Evolutionary conservation across 352 stramenopile species (phyloP).

Genomic region (Globisporangium nodosum): DNA sequence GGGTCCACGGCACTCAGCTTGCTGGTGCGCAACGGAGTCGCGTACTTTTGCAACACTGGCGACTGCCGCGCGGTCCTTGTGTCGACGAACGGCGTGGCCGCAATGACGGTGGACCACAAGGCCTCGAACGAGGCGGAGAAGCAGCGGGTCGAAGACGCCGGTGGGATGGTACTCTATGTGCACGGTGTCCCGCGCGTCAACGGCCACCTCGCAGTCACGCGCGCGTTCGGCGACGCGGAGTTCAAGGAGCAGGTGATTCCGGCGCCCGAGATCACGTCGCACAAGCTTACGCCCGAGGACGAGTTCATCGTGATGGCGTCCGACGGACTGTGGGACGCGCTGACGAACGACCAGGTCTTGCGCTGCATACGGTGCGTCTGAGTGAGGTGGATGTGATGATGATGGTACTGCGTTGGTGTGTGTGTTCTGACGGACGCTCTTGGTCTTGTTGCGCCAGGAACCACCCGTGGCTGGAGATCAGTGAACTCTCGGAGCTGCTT

Average conservation of each 20-base stretch:
- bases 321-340: conserved; percentile 70
- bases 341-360: conserved; percentile 65
- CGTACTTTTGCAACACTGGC: conserved; percentile 69
- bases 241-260: conserved; percentile 57
- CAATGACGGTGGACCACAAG: conserved; percentile 77
- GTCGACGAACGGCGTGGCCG: conserved; percentile 24
- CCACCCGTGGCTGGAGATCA: conserved; percentile 53
- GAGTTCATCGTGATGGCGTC: conserved; percentile 76
- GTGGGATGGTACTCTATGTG: conserved; percentile 69
- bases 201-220: conserved; percentile 53
- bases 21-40: conserved; percentile 39
- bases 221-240: conserved; percentile 68
- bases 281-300: conserved; percentile 41
- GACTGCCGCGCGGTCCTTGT: conserved; percentile 72
- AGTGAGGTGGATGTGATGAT: too few relatives aligned
- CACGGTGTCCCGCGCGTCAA: conserved; percentile 72
- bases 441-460: conserved; percentile 25
- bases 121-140: conserved; percentile 60
- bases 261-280: conserved; percentile 50
- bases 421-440: conserved; percentile 1
- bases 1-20: conserved; percentile 60
- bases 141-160: conserved; percentile 57
- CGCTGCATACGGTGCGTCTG: conserved; percentile 41
- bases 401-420: background rate
- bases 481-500: conserved; percentile 59